Conservation (phyloP, 768 basidiomycete genomes). For the Phallus indusiatus region DNA sequence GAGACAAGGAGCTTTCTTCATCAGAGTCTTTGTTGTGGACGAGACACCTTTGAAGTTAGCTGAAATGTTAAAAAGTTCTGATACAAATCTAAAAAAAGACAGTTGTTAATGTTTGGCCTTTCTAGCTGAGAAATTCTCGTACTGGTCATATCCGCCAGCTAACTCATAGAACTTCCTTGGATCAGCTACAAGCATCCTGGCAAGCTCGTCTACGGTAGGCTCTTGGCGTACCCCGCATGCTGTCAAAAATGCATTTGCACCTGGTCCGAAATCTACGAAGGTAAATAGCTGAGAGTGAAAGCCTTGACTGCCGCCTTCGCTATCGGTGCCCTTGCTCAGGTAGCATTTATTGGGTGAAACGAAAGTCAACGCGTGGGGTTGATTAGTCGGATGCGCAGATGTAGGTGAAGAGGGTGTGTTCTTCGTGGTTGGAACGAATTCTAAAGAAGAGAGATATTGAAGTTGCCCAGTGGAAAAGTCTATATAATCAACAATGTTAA, state of each 20-base stretch:
- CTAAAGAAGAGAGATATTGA: constrained; percentile 40
- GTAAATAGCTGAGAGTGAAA: constrained; percentile 77
- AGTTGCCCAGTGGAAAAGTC: constrained; percentile 54
- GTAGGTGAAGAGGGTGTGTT: neutral
- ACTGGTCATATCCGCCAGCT: constrained; percentile 64
- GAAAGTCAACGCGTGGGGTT: constrained; percentile 26
- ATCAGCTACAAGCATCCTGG: constrained; percentile 55
- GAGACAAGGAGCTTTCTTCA: constrained; percentile 66
- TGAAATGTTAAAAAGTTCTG: constrained; percentile 80
- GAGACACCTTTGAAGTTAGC: constrained; percentile 52
- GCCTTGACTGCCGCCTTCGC: constrained; percentile 38
- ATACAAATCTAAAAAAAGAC: constrained; percentile 50
- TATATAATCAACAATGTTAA: constrained; percentile 16
- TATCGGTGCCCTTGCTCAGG: constrained; percentile 40
- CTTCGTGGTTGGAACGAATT: constrained; percentile 54
- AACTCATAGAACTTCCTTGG: constrained; percentile 64
- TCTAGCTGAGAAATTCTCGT: constrained; percentile 16
- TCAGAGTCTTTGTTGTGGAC: constrained; percentile 40
- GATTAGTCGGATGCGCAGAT: constrained; percentile 3
- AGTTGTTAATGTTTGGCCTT: neutral
- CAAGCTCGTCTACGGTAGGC: constrained; percentile 79
- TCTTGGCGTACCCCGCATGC: constrained; percentile 84
- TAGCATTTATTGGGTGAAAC: constrained; percentile 62
- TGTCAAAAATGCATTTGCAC: constrained; percentile 75
- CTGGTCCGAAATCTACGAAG: constrained; percentile 80